Evolutionary conservation across 2,329 filamentous ascomycete species (phyloP).

Genomic region (Fusarium pseudoanthophilum): DNA sequence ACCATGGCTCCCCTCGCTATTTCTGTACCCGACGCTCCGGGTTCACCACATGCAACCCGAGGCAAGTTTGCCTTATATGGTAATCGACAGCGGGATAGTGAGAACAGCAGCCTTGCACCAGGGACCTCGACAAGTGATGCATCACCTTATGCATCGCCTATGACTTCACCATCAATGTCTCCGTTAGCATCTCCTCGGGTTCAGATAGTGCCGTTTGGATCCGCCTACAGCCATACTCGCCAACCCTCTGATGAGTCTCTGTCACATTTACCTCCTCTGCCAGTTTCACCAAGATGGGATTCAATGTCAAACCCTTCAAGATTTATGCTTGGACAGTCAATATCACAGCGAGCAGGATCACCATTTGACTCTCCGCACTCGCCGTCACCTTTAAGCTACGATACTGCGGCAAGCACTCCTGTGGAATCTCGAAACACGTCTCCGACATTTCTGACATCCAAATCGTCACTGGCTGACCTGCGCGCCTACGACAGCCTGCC

Average conservation of each 20-base stretch:
- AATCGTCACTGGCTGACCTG: conserved; percentile 49
- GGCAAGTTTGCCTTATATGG: conserved; percentile 38
- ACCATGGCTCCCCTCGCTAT: conserved; percentile 40
- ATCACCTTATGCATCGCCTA: conserved; percentile 41
- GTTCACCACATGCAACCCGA: conserved; percentile 34
- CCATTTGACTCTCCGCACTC: conserved; percentile 44
- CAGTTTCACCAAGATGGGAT: conserved; percentile 60
- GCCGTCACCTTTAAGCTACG: conserved; percentile 41
- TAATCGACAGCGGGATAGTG: conserved; percentile 34
- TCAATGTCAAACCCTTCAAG: conserved; percentile 47
- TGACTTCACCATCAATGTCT: conserved; percentile 35
- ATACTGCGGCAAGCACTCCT: conserved; percentile 36
- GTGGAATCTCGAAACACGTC: conserved; percentile 45
- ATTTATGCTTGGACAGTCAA: conserved; percentile 41
- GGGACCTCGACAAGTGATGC: conserved; percentile 31
- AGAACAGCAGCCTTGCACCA: conserved; percentile 36
- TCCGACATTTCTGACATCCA: conserved; percentile 47
- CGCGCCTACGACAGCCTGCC: conserved; percentile 51
- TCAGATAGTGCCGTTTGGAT: conserved; percentile 39
- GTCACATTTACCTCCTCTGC: conserved; percentile 49
- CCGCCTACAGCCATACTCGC: conserved; percentile 34
- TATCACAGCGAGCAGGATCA: conserved; percentile 36
- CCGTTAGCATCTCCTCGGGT: conserved; percentile 39
- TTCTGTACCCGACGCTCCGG: conserved; percentile 33
- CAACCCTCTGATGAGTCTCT: conserved; percentile 39